phyloP scores from a whole-genome alignment of 805 yeast genomes.

The Saturnispora ahearnii region DNA sequence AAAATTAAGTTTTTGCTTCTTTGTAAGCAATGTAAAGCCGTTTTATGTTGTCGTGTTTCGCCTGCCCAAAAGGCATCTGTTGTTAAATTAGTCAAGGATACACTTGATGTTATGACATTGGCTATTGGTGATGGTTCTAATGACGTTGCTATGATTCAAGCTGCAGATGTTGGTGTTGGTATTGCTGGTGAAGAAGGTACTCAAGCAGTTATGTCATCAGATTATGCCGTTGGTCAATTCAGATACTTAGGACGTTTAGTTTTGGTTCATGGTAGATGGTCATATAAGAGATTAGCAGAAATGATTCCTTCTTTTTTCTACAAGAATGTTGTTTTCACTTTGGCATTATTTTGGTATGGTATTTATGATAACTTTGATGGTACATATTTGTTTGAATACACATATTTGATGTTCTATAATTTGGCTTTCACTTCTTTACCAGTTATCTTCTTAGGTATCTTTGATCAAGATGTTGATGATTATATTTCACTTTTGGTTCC shows the following conservation, averaged over 20 bases:
- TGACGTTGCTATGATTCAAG: conserved; percentile 87
- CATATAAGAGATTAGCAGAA: conserved; percentile 70
- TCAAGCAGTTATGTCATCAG: conserved; percentile 83
- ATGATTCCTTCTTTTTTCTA: conserved; percentile 78
- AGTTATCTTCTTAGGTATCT: conserved; percentile 65
- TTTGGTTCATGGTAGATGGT: conserved; percentile 81
- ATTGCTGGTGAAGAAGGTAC: conserved; percentile 90
- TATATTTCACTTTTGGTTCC: conserved; percentile 65
- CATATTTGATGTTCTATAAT: conserved; percentile 71
- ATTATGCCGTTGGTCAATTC: conserved; percentile 79
- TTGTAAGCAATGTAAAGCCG: conserved; percentile 75
- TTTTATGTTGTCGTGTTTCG: conserved; percentile 78
- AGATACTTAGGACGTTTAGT: conserved; percentile 58
- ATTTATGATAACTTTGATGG: conserved; percentile 71
- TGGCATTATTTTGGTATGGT: conserved; percentile 76
- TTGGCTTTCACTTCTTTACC: conserved; percentile 80
- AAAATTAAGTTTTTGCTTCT: conserved; percentile 54
- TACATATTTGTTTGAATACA: conserved; percentile 66
- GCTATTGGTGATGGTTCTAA: conserved; percentile 88
- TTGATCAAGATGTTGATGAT: conserved; percentile 74
- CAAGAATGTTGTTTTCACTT: conserved; percentile 67
- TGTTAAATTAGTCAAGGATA: conserved; percentile 65
- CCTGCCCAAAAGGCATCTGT: conserved; percentile 86
- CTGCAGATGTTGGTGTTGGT: conserved; percentile 83
- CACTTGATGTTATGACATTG: conserved; percentile 70